phyloP scores from a whole-genome alignment of 345 rosid species.

The Melastoma malabathricum region DNA sequence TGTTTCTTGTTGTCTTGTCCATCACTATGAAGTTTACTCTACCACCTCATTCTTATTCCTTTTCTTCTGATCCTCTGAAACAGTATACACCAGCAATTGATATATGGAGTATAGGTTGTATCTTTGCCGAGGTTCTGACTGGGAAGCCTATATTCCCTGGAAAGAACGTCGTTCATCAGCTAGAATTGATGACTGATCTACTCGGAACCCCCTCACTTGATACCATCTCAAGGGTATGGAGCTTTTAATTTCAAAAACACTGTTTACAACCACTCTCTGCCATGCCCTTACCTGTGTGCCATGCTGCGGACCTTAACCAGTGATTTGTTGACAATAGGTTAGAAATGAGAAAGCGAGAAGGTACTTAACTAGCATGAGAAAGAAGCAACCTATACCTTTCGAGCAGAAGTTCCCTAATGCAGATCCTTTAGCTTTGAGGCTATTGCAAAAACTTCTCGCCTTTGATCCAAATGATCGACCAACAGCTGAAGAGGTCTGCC shows the following conservation, averaged over 20 bases:
- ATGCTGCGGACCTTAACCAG: background rate
- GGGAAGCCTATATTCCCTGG: constrained; percentile 94
- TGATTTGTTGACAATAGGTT: constrained; percentile 28
- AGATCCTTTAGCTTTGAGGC: constrained; percentile 61
- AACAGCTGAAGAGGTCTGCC: constrained; percentile 73
- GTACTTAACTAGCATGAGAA: constrained; percentile 89
- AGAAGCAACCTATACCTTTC: constrained; percentile 63
- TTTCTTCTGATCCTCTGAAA: constrained; percentile 11
- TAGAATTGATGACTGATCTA: constrained; percentile 91
- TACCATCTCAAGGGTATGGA: constrained; percentile 65
- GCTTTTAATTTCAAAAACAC: background rate
- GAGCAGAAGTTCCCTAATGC: constrained; percentile 69
- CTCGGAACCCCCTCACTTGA: constrained; percentile 90
- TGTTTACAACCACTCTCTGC: no score
- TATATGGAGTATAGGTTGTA: constrained; percentile 96
- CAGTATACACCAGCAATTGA: constrained; percentile 98
- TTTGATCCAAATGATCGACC: constrained; percentile 90
- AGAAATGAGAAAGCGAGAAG: constrained; percentile 92
- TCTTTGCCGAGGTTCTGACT: constrained; percentile 80
- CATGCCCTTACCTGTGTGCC: background rate
- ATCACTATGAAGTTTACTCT: no score
- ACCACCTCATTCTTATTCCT: background rate
- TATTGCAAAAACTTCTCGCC: constrained; percentile 72
- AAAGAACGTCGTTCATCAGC: constrained; percentile 91
- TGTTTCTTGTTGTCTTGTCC: no score